Evolutionary conservation across 352 stramenopile genomes (phyloP), one percentile per base, ranked within the genome.

Genomic region (Phytophthora sp.): DNA sequence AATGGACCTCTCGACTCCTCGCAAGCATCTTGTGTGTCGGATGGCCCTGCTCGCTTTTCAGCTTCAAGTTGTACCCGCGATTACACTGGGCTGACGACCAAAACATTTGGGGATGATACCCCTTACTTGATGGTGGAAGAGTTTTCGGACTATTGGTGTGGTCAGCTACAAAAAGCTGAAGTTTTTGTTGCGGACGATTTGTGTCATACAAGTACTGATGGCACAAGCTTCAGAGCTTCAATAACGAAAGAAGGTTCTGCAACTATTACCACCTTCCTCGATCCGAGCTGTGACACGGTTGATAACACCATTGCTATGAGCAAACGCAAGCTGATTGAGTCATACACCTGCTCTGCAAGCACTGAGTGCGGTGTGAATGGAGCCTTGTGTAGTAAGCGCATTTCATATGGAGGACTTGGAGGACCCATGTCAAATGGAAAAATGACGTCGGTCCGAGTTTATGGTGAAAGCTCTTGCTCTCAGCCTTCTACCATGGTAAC

Each of bases 381-480:
- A 37, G 35, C 21, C 13, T 32, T 11, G 32, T 61, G 41, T 31
- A 53, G 27, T 10, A 34, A 18, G 4, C 15, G 20, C n/a, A 27
- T 53, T 28, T 52, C 41, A n/a, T 34, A 45, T 30, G 53, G 53
- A 42, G 53, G 53, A 21, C 15, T 61, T 15, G 41, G 53, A 24
- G 41, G 10, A 6, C 23, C 28, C 4, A 18, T 30, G 12, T 34
- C 53, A 4, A 18, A 32, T 5, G 41, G 39, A 12, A 4, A 28
- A 15, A 20, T 43, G 41, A 61, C 39, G 1, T 7, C 12, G 8
- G 20, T 53, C 1, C n/a, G 5, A 26, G 4, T 38, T 2, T 54
- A 61, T 38, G 53, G n/a, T 18, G 31, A 61, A 17, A 38, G 23
- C 18, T 61, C 23, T 10, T 61, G 53, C 15, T 61, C 41, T n/a